phyloP scores from a whole-genome alignment of 2,329 filamentous ascomycete species.

The Trichoderma atrobrunneum region DNA sequence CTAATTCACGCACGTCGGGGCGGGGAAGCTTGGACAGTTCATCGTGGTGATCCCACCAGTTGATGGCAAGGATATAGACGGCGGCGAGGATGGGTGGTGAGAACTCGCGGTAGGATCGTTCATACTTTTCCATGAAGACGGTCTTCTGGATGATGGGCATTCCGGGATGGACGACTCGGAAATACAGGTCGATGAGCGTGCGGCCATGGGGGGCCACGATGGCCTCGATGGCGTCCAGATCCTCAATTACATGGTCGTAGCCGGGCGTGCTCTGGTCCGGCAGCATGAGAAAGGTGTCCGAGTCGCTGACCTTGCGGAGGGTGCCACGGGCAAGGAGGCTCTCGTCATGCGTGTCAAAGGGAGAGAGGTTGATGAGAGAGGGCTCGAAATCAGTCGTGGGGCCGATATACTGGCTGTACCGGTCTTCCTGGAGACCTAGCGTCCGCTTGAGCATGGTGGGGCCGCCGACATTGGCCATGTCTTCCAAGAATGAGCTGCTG shows the following conservation, averaged over 20 bases:
- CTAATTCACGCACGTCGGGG: slow-evolving; percentile 71
- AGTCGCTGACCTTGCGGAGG: slow-evolving; percentile 71
- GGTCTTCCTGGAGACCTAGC: slow-evolving; percentile 72
- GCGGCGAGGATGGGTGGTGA: slow-evolving; percentile 74
- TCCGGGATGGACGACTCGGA: slow-evolving; percentile 73
- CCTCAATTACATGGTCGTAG: slow-evolving; percentile 66
- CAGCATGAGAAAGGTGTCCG: slow-evolving; percentile 77
- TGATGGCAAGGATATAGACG: slow-evolving; percentile 80
- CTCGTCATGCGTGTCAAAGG: slow-evolving; percentile 79
- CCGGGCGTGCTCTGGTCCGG: slow-evolving; percentile 71
- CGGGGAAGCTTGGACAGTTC: slow-evolving; percentile 61
- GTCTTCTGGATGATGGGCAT: slow-evolving; percentile 82
- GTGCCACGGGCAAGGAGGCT: slow-evolving; percentile 67
- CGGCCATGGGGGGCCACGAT: slow-evolving; percentile 75
- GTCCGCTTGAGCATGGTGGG: slow-evolving; percentile 65
- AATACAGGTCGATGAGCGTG: slow-evolving; percentile 75
- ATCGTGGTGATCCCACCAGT: slow-evolving; percentile 79
- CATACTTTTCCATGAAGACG: slow-evolving; percentile 76
- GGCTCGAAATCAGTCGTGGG: slow-evolving; percentile 81
- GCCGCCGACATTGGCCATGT: slow-evolving; percentile 68
- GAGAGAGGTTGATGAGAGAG: slow-evolving; percentile 75
- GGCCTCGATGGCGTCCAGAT: slow-evolving; percentile 70
- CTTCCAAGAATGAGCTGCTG: slow-evolving; percentile 63
- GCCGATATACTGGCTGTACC: slow-evolving; percentile 80
- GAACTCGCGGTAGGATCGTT: slow-evolving; percentile 68